Percentiles rank a stretch among this genome's conserved stretches.
phyloP scores from a whole-genome alignment of 2,329 filamentous ascomycete genomes.

The Diaporthe velutina region DNA sequence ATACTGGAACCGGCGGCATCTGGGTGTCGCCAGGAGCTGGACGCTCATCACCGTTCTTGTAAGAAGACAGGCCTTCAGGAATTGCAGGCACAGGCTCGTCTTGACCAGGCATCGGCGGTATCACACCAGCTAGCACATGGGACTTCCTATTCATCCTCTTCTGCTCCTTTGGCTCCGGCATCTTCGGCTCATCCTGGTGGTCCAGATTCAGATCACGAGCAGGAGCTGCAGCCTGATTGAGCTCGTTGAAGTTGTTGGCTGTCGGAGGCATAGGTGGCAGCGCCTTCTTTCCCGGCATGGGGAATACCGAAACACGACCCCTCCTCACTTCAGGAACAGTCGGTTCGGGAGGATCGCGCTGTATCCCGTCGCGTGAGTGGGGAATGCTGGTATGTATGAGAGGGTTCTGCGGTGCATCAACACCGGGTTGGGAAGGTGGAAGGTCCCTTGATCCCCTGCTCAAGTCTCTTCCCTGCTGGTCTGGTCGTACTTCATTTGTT shows the following conservation, averaged over 20 bases:
- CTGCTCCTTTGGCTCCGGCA: neutral
- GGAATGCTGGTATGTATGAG: neutral
- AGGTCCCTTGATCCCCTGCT: neutral
- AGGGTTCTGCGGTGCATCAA: neutral
- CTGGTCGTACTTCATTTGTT: neutral
- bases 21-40: neutral
- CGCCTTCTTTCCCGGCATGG: neutral
- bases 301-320: neutral
- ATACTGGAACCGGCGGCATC: neutral
- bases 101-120: neutral
- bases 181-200: neutral
- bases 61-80: neutral
- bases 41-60: neutral
- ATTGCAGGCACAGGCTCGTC: slow-evolving; percentile 1
- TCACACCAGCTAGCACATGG: neutral
- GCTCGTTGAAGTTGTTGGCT: neutral
- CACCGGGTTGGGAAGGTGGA: neutral
- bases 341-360: neutral
- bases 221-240: neutral
- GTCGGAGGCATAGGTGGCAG: neutral
- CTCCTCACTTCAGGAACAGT: neutral
- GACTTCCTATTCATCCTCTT: slow-evolving; percentile 31
- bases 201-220: neutral
- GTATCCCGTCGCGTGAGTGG: neutral
- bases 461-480: neutral